Percentiles rank a stretch among this genome's conserved stretches.
Evolutionary conservation across 1,139 yeast genomes (phyloP).

Genomic region (Suhomyces chickasaworum): DNA sequence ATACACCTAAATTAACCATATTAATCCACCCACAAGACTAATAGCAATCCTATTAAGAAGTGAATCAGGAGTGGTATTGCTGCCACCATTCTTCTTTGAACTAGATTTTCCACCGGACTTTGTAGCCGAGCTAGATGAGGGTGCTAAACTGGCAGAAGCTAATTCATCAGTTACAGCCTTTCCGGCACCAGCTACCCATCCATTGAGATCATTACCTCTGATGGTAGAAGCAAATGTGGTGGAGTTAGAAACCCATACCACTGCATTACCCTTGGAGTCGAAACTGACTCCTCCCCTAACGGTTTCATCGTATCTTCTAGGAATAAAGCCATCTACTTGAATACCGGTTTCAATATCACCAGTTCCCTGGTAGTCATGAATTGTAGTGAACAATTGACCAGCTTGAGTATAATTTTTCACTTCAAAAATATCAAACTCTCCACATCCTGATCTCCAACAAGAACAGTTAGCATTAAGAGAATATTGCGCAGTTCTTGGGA

Average conservation of each 20-base stretch:
- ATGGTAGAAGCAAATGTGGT: conserved; percentile 50
- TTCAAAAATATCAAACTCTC: conserved; percentile 93
- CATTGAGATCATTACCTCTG: conserved; percentile 33
- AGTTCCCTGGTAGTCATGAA: conserved; percentile 75
- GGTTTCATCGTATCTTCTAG: conserved; percentile 49
- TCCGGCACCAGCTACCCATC: conserved; percentile 37
- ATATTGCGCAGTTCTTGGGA: conserved; percentile 92
- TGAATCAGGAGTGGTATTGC: conserved; percentile 18
- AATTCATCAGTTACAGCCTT: conserved; percentile 25
- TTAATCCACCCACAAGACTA: conserved; percentile 23
- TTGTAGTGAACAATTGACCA: conserved; percentile 58
- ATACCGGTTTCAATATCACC: conserved; percentile 61
- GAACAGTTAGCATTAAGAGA: conserved; percentile 71
- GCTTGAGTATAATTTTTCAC: conserved; percentile 52
- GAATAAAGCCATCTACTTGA: conserved; percentile 56
- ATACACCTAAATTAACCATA: conserved; percentile 19
- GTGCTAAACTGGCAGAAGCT: conserved; percentile 25
- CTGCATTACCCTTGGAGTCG: conserved; percentile 58
- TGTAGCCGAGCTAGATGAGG: conserved; percentile 21
- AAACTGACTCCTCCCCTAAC: conserved; percentile 75
- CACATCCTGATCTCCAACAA: conserved; percentile 97
- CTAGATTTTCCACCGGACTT: conserved; percentile 14
- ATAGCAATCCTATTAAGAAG: conserved; percentile 18
- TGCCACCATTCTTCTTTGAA: conserved; percentile 29
- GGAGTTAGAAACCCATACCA: conserved; percentile 61